Base-by-base conservation (phyloP, 2,329 filamentous ascomycete genomes). In the Fusarium chuoi region DNA sequence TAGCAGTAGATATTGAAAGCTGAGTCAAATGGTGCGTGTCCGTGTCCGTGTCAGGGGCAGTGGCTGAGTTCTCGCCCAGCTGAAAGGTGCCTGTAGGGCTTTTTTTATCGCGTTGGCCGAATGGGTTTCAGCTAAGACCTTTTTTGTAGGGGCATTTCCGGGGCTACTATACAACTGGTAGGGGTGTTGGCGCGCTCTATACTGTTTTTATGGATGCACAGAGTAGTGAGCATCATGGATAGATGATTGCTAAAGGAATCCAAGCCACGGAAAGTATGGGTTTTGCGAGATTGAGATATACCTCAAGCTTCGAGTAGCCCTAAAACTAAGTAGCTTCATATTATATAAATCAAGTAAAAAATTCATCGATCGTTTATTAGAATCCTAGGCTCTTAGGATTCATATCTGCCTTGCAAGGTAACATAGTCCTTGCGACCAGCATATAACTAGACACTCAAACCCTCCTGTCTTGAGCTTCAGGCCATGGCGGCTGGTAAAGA, bases 31-130 rank as follows among this genome's bases (percentile, higher is more conserved):
- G 60, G 62, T 58, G 70, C 61, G 62, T 39, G 57, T 60, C 63
- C 58, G 38, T 44, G 41, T 44, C 41, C 41, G 18, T 60, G 58
- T 63, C 60, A 38, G 39, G 54, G 22, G 42, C 58, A 58, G 57
- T 72, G 76, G 72, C 76, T 73, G 63, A 73, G 76, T 45, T 51
- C 26, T 71, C 62, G 72, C 76, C 70, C 65, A 62, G 64, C 52
- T 65, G 51, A 35, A 70, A 61, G 56, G 51, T 54, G 39, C 33
- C 38, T 55, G 30, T 45, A 44, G 61, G 69, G 63, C 65, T 51
- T 64, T 52, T 52, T 45, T 62, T 62, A 48, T 58, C 62, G 56
- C 46, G 28, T 38, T 33, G 22, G 46, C 65, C 56, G 54, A 57
- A 57, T 22, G 52, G 56, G 60, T 58, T 38, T 64, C 65, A 63